Base-by-base conservation (phyloP, 257 asterid species). In the Salvia splendens region DNA sequence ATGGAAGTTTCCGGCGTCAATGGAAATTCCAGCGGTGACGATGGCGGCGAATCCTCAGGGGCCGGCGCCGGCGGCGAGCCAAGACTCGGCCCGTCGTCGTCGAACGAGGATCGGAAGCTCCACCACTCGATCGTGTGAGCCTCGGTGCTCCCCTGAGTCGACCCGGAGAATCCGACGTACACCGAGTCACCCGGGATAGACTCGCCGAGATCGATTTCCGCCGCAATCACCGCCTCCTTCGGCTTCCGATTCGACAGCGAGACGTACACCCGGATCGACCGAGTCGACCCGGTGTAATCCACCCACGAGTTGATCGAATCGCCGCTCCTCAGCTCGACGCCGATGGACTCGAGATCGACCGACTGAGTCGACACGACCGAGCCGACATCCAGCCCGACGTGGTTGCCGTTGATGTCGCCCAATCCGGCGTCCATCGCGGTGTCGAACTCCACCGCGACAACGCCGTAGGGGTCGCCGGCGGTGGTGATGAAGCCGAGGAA, bases 81-180 rank as follows among this genome's bases (percentile, higher is more conserved):
- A 3, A 82, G 76, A 64, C 73, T 72, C 14, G 93, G 67, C 30
- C 3, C 30, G 32, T 47, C 77, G 3, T 66, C 78, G 28, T 88
- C 93, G 32, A 88, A 89, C 2, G 87, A 82, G 7, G 97, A 88
- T 61, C 62, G 76, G 69, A 91, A 91, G 62, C 93, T 91, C 97
- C 97, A 91, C 96, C 95, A 88, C 52, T 82, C 88, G 24, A 91
- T 77, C 57, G 82, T 75, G 75, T 91, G 97, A 33, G 78, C 76
- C 76, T 91, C 97, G 2, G 97, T 91, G 56, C 97, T 91, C 64
- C 96, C 97, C 81, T 91, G 97, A 71, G 97, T 91, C 20, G 97
- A 88, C 75, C 89, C 97, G 42, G 91, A 69, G 71, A 91, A 85
- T 10, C 97, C 97, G 46, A 91, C 91, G 17, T 81, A 91, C 78